Conservation (phyloP, 2,329 filamentous ascomycete species). For the Fusarium sp. region DNA sequence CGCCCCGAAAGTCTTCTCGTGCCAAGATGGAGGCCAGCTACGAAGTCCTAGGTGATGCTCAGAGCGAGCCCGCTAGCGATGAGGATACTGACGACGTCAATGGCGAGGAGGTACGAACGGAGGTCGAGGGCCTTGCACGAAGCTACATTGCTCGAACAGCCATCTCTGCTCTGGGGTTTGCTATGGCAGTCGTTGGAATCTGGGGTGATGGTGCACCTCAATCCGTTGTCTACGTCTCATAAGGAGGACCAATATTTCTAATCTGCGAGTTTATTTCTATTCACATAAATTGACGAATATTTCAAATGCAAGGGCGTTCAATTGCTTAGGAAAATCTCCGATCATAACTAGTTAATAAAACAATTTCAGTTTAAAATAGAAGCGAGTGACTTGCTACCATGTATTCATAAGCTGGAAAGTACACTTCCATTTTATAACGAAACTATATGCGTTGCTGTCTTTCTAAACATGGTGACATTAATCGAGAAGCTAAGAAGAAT, state of each 20-base stretch:
- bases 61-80: constrained; percentile 61
- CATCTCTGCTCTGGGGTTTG: constrained; percentile 66
- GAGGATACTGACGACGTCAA: constrained; percentile 66
- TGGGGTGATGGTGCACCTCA: constrained; percentile 69
- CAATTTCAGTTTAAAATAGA: background rate
- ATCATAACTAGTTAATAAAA: constrained; percentile 18
- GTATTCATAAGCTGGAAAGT: background rate
- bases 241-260: constrained; percentile 8
- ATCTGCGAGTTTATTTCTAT: constrained; percentile 16
- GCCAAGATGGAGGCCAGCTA: constrained; percentile 76
- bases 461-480: background rate
- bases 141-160: constrained; percentile 65
- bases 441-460: background rate
- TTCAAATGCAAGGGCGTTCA: constrained; percentile 34
- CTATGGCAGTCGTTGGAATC: constrained; percentile 71
- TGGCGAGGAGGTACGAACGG: constrained; percentile 69
- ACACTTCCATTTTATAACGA: background rate
- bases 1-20: constrained; percentile 48
- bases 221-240: constrained; percentile 50
- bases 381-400: background rate
- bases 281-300: constrained; percentile 30
- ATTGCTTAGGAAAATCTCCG: constrained; percentile 32
- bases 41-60: constrained; percentile 71
- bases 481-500: background rate
- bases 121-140: constrained; percentile 66